Evolutionary conservation across 441 rosid species (phyloP).

Genomic region (Geranium incanum): DNA sequence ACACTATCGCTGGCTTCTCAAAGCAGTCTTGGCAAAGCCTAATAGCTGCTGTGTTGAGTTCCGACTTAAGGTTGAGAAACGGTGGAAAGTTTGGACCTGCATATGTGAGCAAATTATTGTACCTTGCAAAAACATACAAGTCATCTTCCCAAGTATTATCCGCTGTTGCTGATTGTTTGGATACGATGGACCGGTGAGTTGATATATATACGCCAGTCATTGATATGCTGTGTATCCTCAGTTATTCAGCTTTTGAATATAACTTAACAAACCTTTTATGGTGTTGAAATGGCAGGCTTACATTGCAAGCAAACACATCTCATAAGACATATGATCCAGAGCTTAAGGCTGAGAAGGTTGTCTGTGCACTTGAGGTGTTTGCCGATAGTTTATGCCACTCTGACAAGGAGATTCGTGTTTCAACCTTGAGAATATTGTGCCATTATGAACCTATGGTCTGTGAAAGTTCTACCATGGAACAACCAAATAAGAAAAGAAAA

Average conservation of each 20-base stretch:
- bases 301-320: constrained; percentile 28
- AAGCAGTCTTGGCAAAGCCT: constrained; percentile 64
- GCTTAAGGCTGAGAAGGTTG: constrained; percentile 37
- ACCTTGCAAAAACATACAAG: constrained; percentile 54
- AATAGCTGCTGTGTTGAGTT: constrained; percentile 60
- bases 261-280: background rate
- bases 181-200: constrained; percentile 53
- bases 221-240: constrained; percentile 6
- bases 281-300: constrained; percentile 34
- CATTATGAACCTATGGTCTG: constrained; percentile 44
- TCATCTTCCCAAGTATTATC: constrained; percentile 61
- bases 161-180: constrained; percentile 78
- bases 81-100: constrained; percentile 27
- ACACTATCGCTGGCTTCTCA: constrained; percentile 38
- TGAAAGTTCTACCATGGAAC: constrained; percentile 31
- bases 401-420: constrained; percentile 59
- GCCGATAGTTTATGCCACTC: constrained; percentile 66
- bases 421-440: constrained; percentile 73
- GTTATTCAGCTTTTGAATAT: constrained; percentile 6
- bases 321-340: constrained; percentile 35
- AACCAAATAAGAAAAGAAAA: constrained; percentile 44
- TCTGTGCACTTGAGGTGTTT: constrained; percentile 42
- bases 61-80: constrained; percentile 32
- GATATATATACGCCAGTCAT: constrained; percentile 12
- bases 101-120: constrained; percentile 49